A percentile compares a stretch with the other conserved stretches of the same genome.
Conservation (phyloP, 306 rosid species). For the Oxytropis ochrocephala region DNA sequence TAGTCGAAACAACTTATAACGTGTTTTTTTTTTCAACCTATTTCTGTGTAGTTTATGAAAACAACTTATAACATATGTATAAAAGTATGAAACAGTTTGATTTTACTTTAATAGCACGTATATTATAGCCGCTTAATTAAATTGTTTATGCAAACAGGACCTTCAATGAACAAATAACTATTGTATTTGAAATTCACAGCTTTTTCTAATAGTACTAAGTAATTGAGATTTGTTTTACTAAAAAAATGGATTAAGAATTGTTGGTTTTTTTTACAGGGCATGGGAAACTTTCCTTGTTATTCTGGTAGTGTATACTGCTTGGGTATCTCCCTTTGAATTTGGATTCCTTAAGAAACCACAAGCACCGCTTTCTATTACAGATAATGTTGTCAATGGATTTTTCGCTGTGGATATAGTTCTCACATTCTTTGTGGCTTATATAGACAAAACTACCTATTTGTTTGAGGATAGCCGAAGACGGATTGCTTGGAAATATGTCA, state of each 20-base stretch:
- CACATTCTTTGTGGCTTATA: conserved; percentile 85
- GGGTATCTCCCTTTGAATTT: conserved; percentile 96
- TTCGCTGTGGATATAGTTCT: conserved; percentile 71
- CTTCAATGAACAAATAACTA: background rate
- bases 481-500: conserved; percentile 65
- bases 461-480: conserved; percentile 53
- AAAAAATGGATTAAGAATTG: background rate
- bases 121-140: no score
- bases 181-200: background rate
- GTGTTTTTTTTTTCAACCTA: no score
- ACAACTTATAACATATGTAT: no score
- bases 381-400: conserved; percentile 77
- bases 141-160: no score
- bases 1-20: no score
- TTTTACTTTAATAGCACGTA: no score
- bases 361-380: conserved; percentile 50
- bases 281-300: conserved; percentile 73
- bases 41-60: no score
- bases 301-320: conserved; percentile 81
- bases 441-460: conserved; percentile 62
- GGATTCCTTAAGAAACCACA: conserved; percentile 72
- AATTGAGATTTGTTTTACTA: background rate
- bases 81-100: no score
- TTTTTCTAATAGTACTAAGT: background rate
- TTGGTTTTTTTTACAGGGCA: conserved; percentile 42